Conservation (phyloP, 2,329 filamentous ascomycete genomes). For the Davidsoniella neocaledoniae region DNA sequence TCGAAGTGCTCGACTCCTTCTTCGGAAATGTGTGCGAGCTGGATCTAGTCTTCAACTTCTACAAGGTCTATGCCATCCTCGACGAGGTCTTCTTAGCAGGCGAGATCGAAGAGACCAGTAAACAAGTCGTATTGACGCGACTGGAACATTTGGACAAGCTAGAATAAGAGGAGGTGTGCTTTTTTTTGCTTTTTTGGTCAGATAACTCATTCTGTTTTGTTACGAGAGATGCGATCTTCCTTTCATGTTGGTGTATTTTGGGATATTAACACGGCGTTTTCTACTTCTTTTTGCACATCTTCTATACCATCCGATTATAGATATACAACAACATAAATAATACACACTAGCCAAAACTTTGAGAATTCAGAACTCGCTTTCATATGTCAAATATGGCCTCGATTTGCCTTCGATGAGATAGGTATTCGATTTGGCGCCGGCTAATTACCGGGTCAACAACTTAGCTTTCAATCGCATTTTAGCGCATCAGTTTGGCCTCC, state of each 20-base stretch:
- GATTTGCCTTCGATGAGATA: too few species aligned
- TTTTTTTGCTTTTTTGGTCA: not conserved
- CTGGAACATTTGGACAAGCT: slow-evolving; percentile 93
- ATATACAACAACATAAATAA: too few species aligned
- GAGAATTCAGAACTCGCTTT: too few species aligned
- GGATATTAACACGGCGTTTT: slow-evolving; percentile 4
- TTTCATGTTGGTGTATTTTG: not conserved
- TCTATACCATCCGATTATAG: not conserved
- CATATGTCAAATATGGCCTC: too few species aligned
- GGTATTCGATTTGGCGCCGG: too few species aligned
- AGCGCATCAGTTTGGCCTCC: too few species aligned
- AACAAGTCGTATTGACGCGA: slow-evolving; percentile 88
- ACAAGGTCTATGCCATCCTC: slow-evolving; percentile 90
- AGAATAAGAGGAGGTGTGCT: slow-evolving; percentile 37
- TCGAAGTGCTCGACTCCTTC: slow-evolving; percentile 95
- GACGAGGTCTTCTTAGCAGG: slow-evolving; percentile 96
- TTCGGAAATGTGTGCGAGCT: slow-evolving; percentile 98
- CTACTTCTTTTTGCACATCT: not conserved
- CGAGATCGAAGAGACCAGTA: slow-evolving; percentile 97
- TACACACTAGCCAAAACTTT: too few species aligned
- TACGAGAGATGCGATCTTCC: not conserved
- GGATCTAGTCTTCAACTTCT: slow-evolving; percentile 72
- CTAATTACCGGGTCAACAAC: too few species aligned
- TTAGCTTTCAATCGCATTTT: too few species aligned
- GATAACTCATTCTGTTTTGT: not conserved